Evolutionary conservation across 2,329 filamentous ascomycete species (phyloP), one percentile per base, ranked within the genome.

Genomic region (Pyricularia pennisetigena): DNA sequence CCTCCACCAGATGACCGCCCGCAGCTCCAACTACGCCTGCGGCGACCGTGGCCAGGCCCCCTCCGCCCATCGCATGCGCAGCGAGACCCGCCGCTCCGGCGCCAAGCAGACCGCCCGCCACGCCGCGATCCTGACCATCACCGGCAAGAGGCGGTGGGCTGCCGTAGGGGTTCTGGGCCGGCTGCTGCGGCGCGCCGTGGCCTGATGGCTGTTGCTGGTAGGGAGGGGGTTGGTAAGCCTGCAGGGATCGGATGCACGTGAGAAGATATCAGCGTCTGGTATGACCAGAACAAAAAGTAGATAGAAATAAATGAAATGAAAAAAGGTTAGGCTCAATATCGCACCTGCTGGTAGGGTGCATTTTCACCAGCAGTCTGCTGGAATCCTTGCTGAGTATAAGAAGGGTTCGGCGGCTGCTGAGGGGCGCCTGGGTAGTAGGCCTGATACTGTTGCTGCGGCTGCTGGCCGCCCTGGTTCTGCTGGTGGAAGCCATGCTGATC

Each of bases 11-110:
- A 26, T 62, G 49, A 10, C 57, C 66, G 26, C 54, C 49, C 54
- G 32, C 57, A 30, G 26, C 32, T 8, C 66, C 66, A 35, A 30
- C 30, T 8, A 67, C n/a, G 8, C 66, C 57, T 12, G 49, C 57
- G 57, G 26, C n/a, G n/a, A 59, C 66, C 7, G 57, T 59, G 8
- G 26, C 54, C 29, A 59, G 26, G 1, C 24, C 54, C 6, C 54
- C 49, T 14, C 66, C 54, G 24, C 49, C 65, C 65, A 67, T 62
- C 65, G 30, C 54, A 9, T 67, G 65, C 16, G 64, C 64, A 5
- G 64, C 64, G 28, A 32, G 8, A 24, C 64, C 64, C 28, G 64
- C 64, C 2, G 64, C 64, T 9, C 28, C 64, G 30, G 28, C 64
- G 64, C 64, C 64, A 5, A 65, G 64, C 14, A 65, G 16, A 20